Percentiles rank a stretch among this genome's conserved stretches.
Evolutionary conservation across 2,329 filamentous ascomycete species (phyloP).

Genomic region (Ophiostoma montium): DNA sequence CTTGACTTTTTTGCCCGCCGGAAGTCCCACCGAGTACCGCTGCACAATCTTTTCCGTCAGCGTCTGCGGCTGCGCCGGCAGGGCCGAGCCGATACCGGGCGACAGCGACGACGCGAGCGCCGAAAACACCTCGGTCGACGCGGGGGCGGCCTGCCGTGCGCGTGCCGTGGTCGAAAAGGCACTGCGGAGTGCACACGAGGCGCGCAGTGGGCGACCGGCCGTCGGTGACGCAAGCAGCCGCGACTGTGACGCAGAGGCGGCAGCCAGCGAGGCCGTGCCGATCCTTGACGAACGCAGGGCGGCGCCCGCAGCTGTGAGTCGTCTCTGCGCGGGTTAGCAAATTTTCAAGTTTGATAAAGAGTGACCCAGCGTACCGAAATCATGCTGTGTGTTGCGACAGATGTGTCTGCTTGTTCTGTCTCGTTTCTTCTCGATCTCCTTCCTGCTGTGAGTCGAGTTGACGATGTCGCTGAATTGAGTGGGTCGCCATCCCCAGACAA

Average conservation of each 20-base stretch:
- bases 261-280: background rate
- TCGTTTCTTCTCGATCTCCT: background rate
- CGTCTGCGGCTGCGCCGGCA: constrained; percentile 46
- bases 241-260: background rate
- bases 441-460: background rate
- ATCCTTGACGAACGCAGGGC: background rate
- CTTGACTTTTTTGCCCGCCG: constrained; percentile 59
- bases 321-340: constrained; percentile 1
- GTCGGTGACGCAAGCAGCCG: background rate
- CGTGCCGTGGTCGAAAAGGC: constrained; percentile 31
- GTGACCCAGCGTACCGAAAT: constrained; percentile 1
- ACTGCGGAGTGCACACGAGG: constrained; percentile 38
- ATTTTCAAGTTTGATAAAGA: background rate
- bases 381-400: background rate
- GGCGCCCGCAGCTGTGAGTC: constrained; percentile 3
- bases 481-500: background rate
- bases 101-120: too few species aligned
- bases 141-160: background rate
- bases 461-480: constrained; percentile 2
- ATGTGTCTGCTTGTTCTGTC: background rate
- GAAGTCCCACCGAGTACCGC: constrained; percentile 59
- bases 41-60: constrained; percentile 91
- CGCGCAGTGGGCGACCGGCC: background rate
- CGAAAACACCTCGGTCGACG: background rate
- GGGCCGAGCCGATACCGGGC: background rate